Conservation (phyloP, 495 filamentous ascomycete genomes). For the Massariosphaeria phaeospora region DNA sequence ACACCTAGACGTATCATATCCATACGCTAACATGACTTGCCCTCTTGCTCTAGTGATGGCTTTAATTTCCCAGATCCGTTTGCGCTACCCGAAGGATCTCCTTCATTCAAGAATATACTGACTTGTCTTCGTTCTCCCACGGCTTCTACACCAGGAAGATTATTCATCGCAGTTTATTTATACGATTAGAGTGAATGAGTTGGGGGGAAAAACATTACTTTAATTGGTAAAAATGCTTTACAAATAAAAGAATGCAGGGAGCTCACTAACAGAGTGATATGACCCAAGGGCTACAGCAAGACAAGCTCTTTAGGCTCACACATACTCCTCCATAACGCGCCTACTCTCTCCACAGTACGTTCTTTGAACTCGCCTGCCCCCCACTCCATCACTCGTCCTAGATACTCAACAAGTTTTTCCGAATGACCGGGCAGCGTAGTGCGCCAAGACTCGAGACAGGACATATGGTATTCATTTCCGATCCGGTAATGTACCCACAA, state of each 20-base stretch:
- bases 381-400: neutral
- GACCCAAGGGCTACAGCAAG: too few relatives aligned
- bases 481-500: neutral
- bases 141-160: neutral
- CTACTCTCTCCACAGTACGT: neutral
- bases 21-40: too few relatives aligned
- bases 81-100: constrained; percentile 1
- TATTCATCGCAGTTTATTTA: constrained; percentile 4
- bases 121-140: constrained; percentile 4
- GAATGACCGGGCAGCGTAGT: neutral
- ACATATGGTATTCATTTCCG: neutral
- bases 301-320: neutral
- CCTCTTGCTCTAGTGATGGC: too few relatives aligned
- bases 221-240: too few relatives aligned
- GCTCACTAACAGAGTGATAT: too few relatives aligned
- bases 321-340: neutral
- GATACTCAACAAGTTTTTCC: neutral
- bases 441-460: neutral
- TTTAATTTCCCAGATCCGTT: neutral
- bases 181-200: too few relatives aligned
- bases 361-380: neutral
- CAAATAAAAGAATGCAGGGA: too few relatives aligned
- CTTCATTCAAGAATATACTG: constrained; percentile 12
- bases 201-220: too few relatives aligned
- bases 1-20: too few relatives aligned